Base-by-base conservation (phyloP, 2,329 filamentous ascomycete genomes). In the Alternaria sp. region DNA sequence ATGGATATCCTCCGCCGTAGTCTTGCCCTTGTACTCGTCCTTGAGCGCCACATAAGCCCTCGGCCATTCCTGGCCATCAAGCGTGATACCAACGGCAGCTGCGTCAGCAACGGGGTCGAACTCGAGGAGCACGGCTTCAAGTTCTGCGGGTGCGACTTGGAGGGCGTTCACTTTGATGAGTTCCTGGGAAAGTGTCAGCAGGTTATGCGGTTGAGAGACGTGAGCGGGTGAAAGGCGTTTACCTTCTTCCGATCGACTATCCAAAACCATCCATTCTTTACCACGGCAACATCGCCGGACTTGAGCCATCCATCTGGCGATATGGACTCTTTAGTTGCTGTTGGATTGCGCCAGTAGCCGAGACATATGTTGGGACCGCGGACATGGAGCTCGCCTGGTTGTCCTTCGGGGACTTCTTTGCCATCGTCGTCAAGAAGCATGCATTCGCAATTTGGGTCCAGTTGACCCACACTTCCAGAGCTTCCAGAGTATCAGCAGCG, bases 71-170 rank as follows among this genome's bases (percentile, higher is more conserved):
- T 85, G 79, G 20, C 78, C 80, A 36, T 83, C 74, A 73, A 85
- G 61, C n/a, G 75, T 80, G 53, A 86, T 83, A 20, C 86, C 85
- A 2, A 86, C 84, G 0, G 83, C 85, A 5, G 85, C 86, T 7
- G 84, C 85, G 66, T 87, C 85, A 4, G 83, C 82, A 16, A 87
- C 69, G 36, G 82, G 76, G n/a, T 83, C 78, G 47, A 84, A 81
- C 61, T 85, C 82, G 1, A 86, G 74, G 0, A 87, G 77, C 0
- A 82, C 80, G 0, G 82, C 82, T 72, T 86, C 84, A 0, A 86
- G 78, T 63, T 77, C 71, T 28, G 75, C 75, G 4, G 75, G 75
- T 2, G 75, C 74, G 11, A 78, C 75, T 69, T 78, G 70, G 22
- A 81, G 67, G 0, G 72, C 79, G 52, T 81, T 81, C 32, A 80